These are phyloP conservation scores for Trypanosoma grayi DNA, from an alignment of 208 protist species.

Conservation along the genomic window DNA sequence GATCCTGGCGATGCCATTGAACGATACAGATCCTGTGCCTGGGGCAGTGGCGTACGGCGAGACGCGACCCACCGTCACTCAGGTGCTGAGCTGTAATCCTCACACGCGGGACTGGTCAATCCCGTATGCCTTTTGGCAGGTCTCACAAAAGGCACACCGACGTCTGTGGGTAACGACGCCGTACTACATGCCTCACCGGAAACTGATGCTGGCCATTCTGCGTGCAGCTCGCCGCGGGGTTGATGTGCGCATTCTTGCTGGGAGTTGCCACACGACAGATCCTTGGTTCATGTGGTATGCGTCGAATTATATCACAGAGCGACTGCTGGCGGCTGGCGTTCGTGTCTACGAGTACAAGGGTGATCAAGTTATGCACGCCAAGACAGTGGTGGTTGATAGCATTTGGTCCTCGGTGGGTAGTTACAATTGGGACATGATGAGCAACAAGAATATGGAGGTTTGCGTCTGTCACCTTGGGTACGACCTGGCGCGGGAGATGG, in stretches of 20 bases:
- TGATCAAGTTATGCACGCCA: slow-evolving; percentile 88
- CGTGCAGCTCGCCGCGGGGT: slow-evolving; percentile 79
- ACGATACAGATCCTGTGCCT: slow-evolving; percentile 68
- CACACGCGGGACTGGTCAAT: slow-evolving; percentile 83
- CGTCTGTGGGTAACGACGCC: slow-evolving; percentile 91
- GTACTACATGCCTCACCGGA: slow-evolving; percentile 88
- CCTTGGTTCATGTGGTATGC: slow-evolving; percentile 93
- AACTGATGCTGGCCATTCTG: slow-evolving; percentile 72
- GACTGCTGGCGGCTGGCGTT: slow-evolving; percentile 71
- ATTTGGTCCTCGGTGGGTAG: slow-evolving; percentile 89
- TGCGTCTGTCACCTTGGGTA: slow-evolving; percentile 76
- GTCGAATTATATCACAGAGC: slow-evolving; percentile 81
- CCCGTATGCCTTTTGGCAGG: slow-evolving; percentile 87
- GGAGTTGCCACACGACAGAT: slow-evolving; percentile 82
- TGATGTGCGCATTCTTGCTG: slow-evolving; percentile 88
- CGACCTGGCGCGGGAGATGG: slow-evolving; percentile 73
- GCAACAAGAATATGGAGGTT: slow-evolving; percentile 91
- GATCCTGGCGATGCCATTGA: slow-evolving; percentile 36
- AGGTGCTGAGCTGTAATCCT: slow-evolving; percentile 87
- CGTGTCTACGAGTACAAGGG: slow-evolving; percentile 91
- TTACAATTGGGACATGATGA: slow-evolving; percentile 94
- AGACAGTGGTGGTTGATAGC: slow-evolving; percentile 91
- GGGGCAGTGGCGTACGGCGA: slow-evolving; percentile 61
- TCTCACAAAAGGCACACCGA: slow-evolving; percentile 72
- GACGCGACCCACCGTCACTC: slow-evolving; percentile 44